Base-by-base conservation (phyloP, 2,329 filamentous ascomycete species). In the Madurella mycetomatis region DNA sequence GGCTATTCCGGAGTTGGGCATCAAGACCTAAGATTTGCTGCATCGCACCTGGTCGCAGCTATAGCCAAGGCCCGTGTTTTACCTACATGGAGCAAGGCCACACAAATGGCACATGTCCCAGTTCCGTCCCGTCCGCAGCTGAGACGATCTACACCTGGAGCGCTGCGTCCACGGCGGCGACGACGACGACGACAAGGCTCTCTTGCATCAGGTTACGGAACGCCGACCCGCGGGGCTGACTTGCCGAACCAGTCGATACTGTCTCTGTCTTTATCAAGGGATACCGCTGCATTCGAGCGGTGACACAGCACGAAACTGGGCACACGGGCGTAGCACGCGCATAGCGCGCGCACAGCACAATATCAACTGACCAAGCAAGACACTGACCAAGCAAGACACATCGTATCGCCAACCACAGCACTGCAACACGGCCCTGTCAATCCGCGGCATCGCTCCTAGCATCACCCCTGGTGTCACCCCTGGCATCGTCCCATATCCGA, bases 271-370 rank as follows among this genome's bases (percentile, higher is more conserved):
- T 4, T 5, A 39, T 40, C 8, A 31, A 9, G 44, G 48, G 41
- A 40, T 12, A 51, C 18, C 16, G 49, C 32, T 39, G 48, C 41
- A 31, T 5, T 37, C 49, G 41, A 41, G 25, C 30, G 11, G 53
- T 55, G 13, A 51, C 49, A 51, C 48, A 49, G 18, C 44, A 41
- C 48, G 31, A 40, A 43, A 37, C 44, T 12, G 17, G 48, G 53
- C 48, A 44, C 8, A 25, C 34, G 39, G 40, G 41, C 30, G 19
- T 39, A 17, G 41, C 16, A 39, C 16, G 19, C 16, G 37, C n/a
- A 49, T 39, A 17, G 41, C 16, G 37, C 16, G 19, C 16, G 37
- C n/a, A 49, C 37, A n/a, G 45, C 30, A n/a, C 19, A 15, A 5
- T 15, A 5, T 25, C 30, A 18, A 19, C 17, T 2, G 32, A 16